phyloP scores from a whole-genome alignment of 192 early-diverging fungal genomes.

The Rhizoclosmatium sp. region DNA sequence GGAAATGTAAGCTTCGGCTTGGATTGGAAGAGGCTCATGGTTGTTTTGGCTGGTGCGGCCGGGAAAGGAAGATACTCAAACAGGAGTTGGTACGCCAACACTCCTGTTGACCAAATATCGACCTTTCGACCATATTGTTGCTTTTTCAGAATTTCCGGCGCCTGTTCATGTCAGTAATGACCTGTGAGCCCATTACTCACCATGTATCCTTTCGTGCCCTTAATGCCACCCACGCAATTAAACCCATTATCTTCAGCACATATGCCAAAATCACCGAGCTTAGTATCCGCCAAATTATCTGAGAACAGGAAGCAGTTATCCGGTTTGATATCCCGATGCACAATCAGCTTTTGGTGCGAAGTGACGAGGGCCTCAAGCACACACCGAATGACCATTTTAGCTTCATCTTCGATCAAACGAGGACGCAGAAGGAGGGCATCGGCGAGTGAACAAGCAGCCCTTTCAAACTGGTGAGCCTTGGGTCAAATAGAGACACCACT shows the following conservation, averaged over 20 bases:
- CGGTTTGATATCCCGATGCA: slow-evolving; percentile 37
- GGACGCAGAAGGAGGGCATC: slow-evolving; percentile 14
- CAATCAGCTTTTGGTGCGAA: slow-evolving; percentile 22
- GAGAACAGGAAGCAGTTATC: slow-evolving; percentile 29
- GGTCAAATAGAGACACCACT: background rate
- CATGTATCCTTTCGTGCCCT: slow-evolving; percentile 26
- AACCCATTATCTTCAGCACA: slow-evolving; percentile 35
- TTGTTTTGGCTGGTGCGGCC: background rate
- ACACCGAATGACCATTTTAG: slow-evolving; percentile 19
- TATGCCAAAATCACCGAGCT: slow-evolving; percentile 37
- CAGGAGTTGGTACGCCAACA: slow-evolving; percentile 30
- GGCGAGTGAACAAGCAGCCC: slow-evolving; percentile 18
- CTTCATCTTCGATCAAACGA: slow-evolving; percentile 22
- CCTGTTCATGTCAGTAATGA: slow-evolving; percentile 10
- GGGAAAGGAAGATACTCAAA: slow-evolving; percentile 29
- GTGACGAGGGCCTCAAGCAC: slow-evolving; percentile 33
- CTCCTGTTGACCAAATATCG: slow-evolving; percentile 42
- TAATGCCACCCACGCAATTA: slow-evolving; percentile 9
- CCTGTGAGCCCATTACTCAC: background rate
- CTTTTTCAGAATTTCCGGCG: slow-evolving; percentile 44
- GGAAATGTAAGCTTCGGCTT: slow-evolving; percentile 35
- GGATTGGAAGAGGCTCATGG: background rate
- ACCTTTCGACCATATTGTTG: slow-evolving; percentile 38
- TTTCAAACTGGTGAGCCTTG: background rate
- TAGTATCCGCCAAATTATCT: slow-evolving; percentile 13